phyloP scores from a whole-genome alignment of 1,139 yeast genomes.

The Protomyces inundatus region DNA sequence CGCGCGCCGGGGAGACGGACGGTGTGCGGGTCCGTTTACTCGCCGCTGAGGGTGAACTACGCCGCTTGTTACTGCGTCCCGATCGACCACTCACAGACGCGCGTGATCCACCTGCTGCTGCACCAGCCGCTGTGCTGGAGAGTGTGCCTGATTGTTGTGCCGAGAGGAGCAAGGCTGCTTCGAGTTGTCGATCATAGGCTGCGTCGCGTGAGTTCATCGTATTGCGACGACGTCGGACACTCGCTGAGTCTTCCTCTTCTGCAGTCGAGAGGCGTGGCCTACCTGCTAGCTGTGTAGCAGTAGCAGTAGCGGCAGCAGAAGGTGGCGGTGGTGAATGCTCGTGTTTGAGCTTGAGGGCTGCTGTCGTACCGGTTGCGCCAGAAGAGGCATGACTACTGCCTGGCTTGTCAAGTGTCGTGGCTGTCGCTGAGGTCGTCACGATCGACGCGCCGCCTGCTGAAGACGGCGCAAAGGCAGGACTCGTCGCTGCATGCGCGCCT shows the following conservation, averaged over 20 bases:
- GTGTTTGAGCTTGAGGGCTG: neutral
- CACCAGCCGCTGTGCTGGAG: neutral
- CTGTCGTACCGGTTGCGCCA: neutral
- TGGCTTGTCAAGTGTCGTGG: neutral
- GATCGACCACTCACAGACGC: constrained; percentile 13
- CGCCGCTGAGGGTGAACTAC: constrained; percentile 4
- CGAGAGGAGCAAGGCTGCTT: constrained; percentile 19
- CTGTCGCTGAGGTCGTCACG: neutral
- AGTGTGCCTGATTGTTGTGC: constrained; percentile 16
- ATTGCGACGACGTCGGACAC: constrained; percentile 34
- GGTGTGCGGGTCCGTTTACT: constrained; percentile 23
- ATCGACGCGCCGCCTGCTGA: neutral
- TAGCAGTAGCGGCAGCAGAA: neutral
- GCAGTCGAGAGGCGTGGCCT: neutral
- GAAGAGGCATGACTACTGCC: neutral
- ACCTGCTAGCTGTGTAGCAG: neutral
- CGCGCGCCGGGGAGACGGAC: constrained; percentile 7
- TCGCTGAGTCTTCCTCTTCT: neutral
- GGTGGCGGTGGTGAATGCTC: neutral
- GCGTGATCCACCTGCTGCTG: neutral
- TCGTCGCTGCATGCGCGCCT: neutral
- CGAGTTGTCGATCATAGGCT: constrained; percentile 38
- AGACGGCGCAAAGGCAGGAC: neutral
- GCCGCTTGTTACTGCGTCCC: constrained; percentile 6
- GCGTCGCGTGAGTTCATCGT: constrained; percentile 47